phyloP scores from a whole-genome alignment of 2,329 filamentous ascomycete species.

The Botrytis pseudocinerea region DNA sequence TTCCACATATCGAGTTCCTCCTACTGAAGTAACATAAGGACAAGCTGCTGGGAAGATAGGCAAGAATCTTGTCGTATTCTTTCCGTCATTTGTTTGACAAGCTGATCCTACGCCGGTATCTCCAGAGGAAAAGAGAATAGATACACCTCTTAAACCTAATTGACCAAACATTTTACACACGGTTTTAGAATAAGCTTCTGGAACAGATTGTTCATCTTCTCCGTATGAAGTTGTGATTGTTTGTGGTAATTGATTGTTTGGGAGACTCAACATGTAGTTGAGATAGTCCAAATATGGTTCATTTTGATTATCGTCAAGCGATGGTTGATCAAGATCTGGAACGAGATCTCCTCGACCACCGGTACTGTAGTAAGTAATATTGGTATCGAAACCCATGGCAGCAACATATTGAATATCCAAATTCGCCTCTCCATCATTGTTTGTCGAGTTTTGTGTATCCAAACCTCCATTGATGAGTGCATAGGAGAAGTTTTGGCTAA shows the following conservation, averaged over 20 bases:
- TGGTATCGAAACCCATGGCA: constrained; percentile 53
- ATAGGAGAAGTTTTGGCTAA: constrained; percentile 36
- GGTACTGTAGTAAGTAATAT: constrained; percentile 55
- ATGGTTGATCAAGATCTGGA: constrained; percentile 46
- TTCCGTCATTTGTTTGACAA: constrained; percentile 62
- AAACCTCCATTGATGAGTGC: constrained; percentile 40
- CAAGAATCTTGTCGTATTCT: constrained; percentile 54
- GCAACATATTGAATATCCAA: constrained; percentile 53
- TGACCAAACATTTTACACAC: constrained; percentile 64
- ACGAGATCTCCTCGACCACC: constrained; percentile 50
- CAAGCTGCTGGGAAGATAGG: constrained; percentile 66
- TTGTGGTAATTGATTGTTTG: constrained; percentile 53
- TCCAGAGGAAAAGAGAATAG: constrained; percentile 61
- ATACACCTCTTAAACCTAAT: constrained; percentile 63
- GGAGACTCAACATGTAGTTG: constrained; percentile 54
- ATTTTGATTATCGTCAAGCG: constrained; percentile 57
- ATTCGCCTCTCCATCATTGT: constrained; percentile 41
- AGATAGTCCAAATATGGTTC: constrained; percentile 67
- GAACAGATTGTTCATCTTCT: constrained; percentile 66
- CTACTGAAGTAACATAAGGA: constrained; percentile 66
- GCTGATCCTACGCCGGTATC: constrained; percentile 54
- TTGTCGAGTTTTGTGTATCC: constrained; percentile 43
- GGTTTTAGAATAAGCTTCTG: constrained; percentile 57
- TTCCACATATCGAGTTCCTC: constrained; percentile 54
- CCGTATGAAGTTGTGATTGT: constrained; percentile 67